These are phyloP conservation scores for Cladophialophora bantiana DNA, from an alignment of 2,329 filamentous ascomycete species.

Conservation along the genomic window DNA sequence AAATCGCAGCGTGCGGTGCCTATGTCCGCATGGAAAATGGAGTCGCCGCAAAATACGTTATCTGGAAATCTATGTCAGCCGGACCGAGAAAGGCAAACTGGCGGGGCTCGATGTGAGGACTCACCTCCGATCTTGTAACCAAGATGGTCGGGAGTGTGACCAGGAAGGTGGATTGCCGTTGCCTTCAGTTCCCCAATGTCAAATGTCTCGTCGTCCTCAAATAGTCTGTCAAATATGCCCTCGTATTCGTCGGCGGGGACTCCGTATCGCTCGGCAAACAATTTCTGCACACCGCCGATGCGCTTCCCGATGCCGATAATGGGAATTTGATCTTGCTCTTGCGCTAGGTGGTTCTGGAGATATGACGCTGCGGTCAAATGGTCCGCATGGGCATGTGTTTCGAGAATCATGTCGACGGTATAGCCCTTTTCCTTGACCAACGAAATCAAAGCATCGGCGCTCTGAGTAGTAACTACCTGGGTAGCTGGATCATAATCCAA, in stretches of 20 bases:
- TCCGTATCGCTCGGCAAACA: constrained; percentile 61
- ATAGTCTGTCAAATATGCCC: constrained; percentile 61
- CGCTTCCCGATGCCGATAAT: constrained; percentile 64
- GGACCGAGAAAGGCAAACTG: constrained; percentile 67
- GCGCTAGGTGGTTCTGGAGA: constrained; percentile 56
- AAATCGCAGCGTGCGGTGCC: constrained; percentile 64
- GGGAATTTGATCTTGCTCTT: constrained; percentile 42
- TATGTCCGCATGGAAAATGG: constrained; percentile 61
- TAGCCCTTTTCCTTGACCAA: constrained; percentile 56
- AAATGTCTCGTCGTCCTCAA: constrained; percentile 64
- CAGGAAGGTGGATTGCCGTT: constrained; percentile 64
- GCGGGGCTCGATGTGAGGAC: constrained; percentile 58
- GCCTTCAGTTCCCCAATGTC: constrained; percentile 58
- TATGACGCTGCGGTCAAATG: constrained; percentile 67
- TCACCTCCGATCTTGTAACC: constrained; percentile 64
- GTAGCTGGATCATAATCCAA: constrained; percentile 61
- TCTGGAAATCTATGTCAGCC: constrained; percentile 43
- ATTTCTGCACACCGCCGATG: constrained; percentile 61
- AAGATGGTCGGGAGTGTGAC: constrained; percentile 69
- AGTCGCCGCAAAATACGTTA: constrained; percentile 62
- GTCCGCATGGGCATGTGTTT: constrained; percentile 69
- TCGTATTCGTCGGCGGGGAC: constrained; percentile 55
- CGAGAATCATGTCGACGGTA: constrained; percentile 61
- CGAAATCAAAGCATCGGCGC: constrained; percentile 61
- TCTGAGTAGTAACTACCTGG: constrained; percentile 55